Conservation (phyloP, 441 rosid species). For the Jatropha multifida region DNA sequence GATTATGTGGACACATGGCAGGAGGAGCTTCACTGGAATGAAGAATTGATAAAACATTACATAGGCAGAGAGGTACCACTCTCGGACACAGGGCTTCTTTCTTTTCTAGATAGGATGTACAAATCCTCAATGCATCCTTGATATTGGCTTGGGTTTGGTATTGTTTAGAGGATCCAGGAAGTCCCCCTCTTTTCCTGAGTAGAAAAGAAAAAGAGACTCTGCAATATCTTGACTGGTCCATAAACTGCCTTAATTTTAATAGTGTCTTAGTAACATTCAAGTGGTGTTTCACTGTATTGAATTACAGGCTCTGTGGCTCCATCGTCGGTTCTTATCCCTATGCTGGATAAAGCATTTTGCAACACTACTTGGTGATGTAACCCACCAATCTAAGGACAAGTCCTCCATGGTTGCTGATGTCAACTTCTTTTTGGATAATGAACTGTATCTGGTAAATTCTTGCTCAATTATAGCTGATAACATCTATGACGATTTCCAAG, state of each 20-base stretch:
- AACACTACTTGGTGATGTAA: conserved; percentile 13
- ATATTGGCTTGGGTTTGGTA: not conserved
- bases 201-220: not conserved
- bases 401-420: conserved; percentile 25
- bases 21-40: conserved; percentile 89
- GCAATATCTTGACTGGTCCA: not conserved
- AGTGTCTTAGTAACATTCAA: not conserved
- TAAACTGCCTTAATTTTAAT: not conserved
- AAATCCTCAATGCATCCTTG: not conserved
- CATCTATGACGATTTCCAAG: conserved; percentile 66
- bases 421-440: conserved; percentile 47
- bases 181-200: not conserved
- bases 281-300: not conserved
- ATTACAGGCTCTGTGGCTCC: conserved; percentile 85
- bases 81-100: not conserved
- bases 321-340: conserved; percentile 71
- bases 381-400: conserved; percentile 23
- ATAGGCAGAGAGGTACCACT: conserved; percentile 80
- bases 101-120: not conserved
- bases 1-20: conserved; percentile 32
- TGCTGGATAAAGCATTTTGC: conserved; percentile 51
- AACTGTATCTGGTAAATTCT: conserved; percentile 48
- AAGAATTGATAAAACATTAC: conserved; percentile 58
- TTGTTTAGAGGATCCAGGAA: not conserved
- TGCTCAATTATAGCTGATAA: conserved; percentile 49